Percentiles rank a stretch among this genome's conserved stretches.
These are phyloP conservation scores for Elongisporangium prolatum DNA, from an alignment of 352 stramenopile genomes.

Conservation along the genomic window DNA sequence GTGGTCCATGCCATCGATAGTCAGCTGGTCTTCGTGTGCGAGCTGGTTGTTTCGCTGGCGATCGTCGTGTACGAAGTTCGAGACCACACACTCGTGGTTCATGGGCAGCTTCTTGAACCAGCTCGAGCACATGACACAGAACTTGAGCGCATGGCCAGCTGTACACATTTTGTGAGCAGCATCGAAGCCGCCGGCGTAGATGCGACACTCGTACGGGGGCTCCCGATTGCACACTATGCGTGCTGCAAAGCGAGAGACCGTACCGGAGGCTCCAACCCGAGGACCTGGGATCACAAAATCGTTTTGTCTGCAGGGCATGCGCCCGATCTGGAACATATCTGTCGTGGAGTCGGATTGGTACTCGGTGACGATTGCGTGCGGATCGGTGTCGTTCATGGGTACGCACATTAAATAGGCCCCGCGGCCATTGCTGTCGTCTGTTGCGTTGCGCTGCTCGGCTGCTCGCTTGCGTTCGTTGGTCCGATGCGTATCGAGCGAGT, in stretches of 20 bases:
- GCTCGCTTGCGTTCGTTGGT: constrained; percentile 1
- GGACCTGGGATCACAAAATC: constrained; percentile 76
- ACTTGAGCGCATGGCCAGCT: constrained; percentile 61
- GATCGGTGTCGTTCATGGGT: constrained; percentile 63
- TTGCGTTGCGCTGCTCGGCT: background rate
- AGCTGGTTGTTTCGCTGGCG: constrained; percentile 4
- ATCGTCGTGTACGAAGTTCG: constrained; percentile 15
- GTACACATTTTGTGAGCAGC: constrained; percentile 42
- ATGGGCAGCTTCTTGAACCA: constrained; percentile 48
- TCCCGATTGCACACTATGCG: constrained; percentile 58
- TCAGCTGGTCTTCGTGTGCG: constrained; percentile 1
- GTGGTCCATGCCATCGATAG: constrained; percentile 27
- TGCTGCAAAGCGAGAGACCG: constrained; percentile 68
- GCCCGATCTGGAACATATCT: constrained; percentile 83
- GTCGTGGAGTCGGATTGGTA: constrained; percentile 34
- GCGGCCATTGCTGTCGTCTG: background rate
- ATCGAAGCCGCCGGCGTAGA: constrained; percentile 75
- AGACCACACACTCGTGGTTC: constrained; percentile 41
- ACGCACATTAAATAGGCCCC: constrained; percentile 48
- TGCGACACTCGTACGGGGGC: constrained; percentile 54
- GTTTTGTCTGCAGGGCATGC: constrained; percentile 70
- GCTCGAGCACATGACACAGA: constrained; percentile 33
- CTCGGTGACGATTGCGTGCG: constrained; percentile 54
- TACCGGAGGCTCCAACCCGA: constrained; percentile 65
- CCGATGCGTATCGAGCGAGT: constrained; percentile 29